phyloP scores from a whole-genome alignment of 495 filamentous ascomycete genomes.

The Xylaria venustula region DNA sequence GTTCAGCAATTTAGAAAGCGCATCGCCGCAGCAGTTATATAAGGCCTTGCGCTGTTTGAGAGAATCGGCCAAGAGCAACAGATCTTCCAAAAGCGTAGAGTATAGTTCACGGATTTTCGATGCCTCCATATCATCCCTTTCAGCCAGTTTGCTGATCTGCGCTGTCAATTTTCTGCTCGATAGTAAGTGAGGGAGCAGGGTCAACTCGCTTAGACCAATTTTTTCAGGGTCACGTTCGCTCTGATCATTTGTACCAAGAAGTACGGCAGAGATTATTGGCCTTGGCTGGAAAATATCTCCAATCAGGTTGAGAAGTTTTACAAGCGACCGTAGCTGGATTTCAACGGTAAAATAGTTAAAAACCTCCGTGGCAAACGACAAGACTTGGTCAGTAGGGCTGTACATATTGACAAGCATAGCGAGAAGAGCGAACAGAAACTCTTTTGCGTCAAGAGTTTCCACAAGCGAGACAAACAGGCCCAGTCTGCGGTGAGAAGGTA shows the following conservation, averaged over 20 bases:
- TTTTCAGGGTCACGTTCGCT: constrained; percentile 56
- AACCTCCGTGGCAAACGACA: constrained; percentile 54
- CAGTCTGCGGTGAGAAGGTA: constrained; percentile 78
- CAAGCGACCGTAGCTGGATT: constrained; percentile 66
- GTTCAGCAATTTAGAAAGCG: constrained; percentile 70
- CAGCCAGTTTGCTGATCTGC: constrained; percentile 49
- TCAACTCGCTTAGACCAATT: constrained; percentile 61
- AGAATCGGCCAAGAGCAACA: constrained; percentile 59
- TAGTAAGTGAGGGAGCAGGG: constrained; percentile 55
- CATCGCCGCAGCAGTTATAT: constrained; percentile 62
- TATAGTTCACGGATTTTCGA: constrained; percentile 64
- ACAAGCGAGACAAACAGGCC: constrained; percentile 78
- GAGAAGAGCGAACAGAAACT: constrained; percentile 73
- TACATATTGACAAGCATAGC: constrained; percentile 73
- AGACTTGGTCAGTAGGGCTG: constrained; percentile 47
- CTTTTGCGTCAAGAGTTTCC: constrained; percentile 75
- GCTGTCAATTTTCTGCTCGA: constrained; percentile 46
- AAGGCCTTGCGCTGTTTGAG: constrained; percentile 60
- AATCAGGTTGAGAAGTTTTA: constrained; percentile 70
- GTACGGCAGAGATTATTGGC: constrained; percentile 60
- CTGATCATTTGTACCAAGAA: constrained; percentile 67
- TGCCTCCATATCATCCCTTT: constrained; percentile 57
- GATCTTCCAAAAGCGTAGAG: constrained; percentile 66
- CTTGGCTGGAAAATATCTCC: constrained; percentile 71
- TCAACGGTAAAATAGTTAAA: constrained; percentile 57